Base-by-base conservation (phyloP, 1,284 basidiomycete species). In the Irpex sp. region DNA sequence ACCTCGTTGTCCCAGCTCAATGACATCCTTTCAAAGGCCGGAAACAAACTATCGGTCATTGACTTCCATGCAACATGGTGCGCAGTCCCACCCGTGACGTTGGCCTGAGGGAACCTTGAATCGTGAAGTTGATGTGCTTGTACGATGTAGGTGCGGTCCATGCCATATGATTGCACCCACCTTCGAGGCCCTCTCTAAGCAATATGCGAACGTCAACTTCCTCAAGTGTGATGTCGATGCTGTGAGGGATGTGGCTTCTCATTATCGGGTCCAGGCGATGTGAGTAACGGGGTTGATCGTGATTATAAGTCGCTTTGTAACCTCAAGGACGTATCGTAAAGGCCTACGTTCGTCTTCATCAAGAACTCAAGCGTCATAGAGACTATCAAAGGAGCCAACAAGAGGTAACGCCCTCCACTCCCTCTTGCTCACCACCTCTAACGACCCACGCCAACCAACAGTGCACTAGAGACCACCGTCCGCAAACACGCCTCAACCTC, bases 11-110 rank as follows among this genome's bases (percentile, higher is more conserved):
- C 84, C 8, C 81, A 91, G 64, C 80, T 92, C 55, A 80, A 87
- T 58, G 74, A 73, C 4, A 79, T 90, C 53, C 72, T 92, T 23
- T 77, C 80, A 8, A 82, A 83, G 67, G 82, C 83, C 1, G 80
- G 79, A 58, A 80, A 82, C 61, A 90, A 90, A 70, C 72, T 91
- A 28, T 82, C 88, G 35, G 90, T 92, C 59, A 91, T 93, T 64
- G 90, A 92, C 74, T 92, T 93, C 68, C 88, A 91, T 72, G 90
- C 90, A 61, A 81, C 84, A 65, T 91, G 90, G 90, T 88, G 66
- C 66, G 75, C 51, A 60, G 23, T 23, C 23, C 23, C 23, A 23
- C 23, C 23, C n/a, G n/a, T n/a, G n/a, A n/a, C n/a, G 23, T 23
- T 23, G 23, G 23, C 23, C 23, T 23, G 23, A 23, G 23, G 23